These are phyloP conservation scores for Ceratocystis ficicola DNA, from an alignment of 2,329 filamentous ascomycete genomes.

Conservation along the genomic window DNA sequence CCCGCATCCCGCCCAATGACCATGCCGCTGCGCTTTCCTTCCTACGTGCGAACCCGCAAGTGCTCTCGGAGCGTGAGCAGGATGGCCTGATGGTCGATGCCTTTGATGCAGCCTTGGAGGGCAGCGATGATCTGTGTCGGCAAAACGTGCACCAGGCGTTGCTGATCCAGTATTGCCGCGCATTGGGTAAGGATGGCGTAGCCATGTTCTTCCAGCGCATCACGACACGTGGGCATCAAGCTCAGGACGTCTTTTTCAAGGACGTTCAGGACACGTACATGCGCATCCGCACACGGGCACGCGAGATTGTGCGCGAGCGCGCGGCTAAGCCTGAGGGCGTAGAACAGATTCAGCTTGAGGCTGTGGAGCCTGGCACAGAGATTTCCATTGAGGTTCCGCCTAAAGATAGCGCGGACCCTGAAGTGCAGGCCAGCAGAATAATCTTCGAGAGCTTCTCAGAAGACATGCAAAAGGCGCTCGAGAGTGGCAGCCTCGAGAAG, in stretches of 20 bases:
- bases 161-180: slow-evolving; percentile 86
- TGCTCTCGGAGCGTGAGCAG: slow-evolving; percentile 74
- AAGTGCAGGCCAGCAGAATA: slow-evolving; percentile 49
- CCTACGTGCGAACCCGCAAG: slow-evolving; percentile 62
- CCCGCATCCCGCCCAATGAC: slow-evolving; percentile 61
- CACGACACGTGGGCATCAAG: slow-evolving; percentile 78
- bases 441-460: slow-evolving; percentile 78
- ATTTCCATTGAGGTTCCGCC: slow-evolving; percentile 80
- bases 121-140: slow-evolving; percentile 60
- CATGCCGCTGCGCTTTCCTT: slow-evolving; percentile 64
- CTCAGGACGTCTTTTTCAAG: slow-evolving; percentile 79
- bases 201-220: slow-evolving; percentile 93
- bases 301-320: slow-evolving; percentile 52
- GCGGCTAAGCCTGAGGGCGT: slow-evolving; percentile 49
- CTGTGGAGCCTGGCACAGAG: slow-evolving; percentile 81
- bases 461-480: slow-evolving; percentile 68
- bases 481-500: slow-evolving; percentile 71
- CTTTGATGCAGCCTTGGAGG: slow-evolving; percentile 74
- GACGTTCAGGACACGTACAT: slow-evolving; percentile 83
- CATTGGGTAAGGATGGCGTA: slow-evolving; percentile 77
- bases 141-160: slow-evolving; percentile 90
- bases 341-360: slow-evolving; percentile 95
- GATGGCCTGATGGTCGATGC: slow-evolving; percentile 84
- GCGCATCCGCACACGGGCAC: slow-evolving; percentile 64
- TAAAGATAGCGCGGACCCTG: slow-evolving; percentile 52